Conservation (phyloP, 495 filamentous ascomycete genomes). For the Oidiodendron maius region DNA sequence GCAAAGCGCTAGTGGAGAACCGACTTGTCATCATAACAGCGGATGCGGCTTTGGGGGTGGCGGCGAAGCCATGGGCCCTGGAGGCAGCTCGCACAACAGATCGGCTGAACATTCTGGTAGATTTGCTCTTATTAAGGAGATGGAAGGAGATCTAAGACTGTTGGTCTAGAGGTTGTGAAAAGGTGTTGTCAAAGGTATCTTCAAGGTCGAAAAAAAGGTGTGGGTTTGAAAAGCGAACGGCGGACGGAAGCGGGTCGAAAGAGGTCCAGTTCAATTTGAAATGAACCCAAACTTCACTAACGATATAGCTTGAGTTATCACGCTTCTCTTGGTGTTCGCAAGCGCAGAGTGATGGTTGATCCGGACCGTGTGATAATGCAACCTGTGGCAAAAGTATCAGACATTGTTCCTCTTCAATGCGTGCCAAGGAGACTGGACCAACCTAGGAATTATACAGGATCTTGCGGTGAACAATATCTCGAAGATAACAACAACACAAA, state of each 20-base stretch:
- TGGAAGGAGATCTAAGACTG: not conserved
- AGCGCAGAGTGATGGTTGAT: too few species aligned
- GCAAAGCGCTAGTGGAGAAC: constrained; percentile 5
- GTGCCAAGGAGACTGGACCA: not conserved
- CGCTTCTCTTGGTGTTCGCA: too few species aligned
- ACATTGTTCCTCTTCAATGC: not conserved
- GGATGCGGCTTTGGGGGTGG: not conserved
- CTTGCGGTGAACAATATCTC: too few species aligned
- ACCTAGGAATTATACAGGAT: not conserved
- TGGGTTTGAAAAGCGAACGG: too few species aligned
- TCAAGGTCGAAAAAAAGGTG: not conserved
- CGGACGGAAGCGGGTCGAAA: too few species aligned
- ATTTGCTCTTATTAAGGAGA: not conserved
- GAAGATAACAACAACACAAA: too few species aligned
- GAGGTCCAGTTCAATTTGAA: too few species aligned
- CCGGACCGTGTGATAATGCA: not conserved
- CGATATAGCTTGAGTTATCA: too few species aligned
- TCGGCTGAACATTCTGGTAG: constrained; percentile 13
- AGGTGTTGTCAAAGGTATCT: not conserved
- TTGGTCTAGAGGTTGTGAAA: not conserved
- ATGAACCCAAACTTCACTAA: too few species aligned
- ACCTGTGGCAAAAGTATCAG: not conserved
- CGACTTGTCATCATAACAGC: not conserved
- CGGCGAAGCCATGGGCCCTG: not conserved
- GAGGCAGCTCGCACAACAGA: constrained; percentile 9